phyloP scores from a whole-genome alignment of 106 monocot genomes.

The Acorus gramineus region DNA sequence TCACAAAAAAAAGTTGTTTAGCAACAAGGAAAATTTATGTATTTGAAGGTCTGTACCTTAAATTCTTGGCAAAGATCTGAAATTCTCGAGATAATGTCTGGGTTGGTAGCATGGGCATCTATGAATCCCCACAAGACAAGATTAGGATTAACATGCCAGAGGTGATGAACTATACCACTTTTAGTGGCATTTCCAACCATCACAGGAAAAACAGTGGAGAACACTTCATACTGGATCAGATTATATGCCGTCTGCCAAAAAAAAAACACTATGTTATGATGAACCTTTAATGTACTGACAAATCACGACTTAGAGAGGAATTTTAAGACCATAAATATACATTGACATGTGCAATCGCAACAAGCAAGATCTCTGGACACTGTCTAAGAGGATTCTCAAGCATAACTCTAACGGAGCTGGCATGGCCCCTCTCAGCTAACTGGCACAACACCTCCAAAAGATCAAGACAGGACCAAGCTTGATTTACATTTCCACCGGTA shows the following conservation, averaged over 20 bases:
- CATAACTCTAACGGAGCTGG: conserved; percentile 39
- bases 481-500: conserved; percentile 46
- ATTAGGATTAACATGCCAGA: conserved; percentile 61
- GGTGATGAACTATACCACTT: conserved; percentile 28
- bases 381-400: conserved; percentile 61
- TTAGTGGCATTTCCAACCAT: conserved; percentile 51
- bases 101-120: conserved; percentile 31
- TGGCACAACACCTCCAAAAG: conserved; percentile 80
- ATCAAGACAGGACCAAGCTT: conserved; percentile 84
- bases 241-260: conserved; percentile 72
- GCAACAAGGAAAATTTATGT: no score
- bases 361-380: conserved; percentile 62
- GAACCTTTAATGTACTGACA: no score
- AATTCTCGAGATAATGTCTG: conserved; percentile 37
- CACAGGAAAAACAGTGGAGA: conserved; percentile 48
- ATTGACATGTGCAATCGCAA: conserved; percentile 53
- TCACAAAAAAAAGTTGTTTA: no score
- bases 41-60: conserved; percentile 41
- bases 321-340: conserved; percentile 20
- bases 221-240: conserved; percentile 72
- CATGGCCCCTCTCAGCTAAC: conserved; percentile 84
- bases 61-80: conserved; percentile 69
- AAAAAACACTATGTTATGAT: no score
- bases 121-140: conserved; percentile 65
- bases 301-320: no score